Evolutionary conservation across 805 yeast genomes (phyloP).

Genomic region (Zygosaccharomyces bailii): DNA sequence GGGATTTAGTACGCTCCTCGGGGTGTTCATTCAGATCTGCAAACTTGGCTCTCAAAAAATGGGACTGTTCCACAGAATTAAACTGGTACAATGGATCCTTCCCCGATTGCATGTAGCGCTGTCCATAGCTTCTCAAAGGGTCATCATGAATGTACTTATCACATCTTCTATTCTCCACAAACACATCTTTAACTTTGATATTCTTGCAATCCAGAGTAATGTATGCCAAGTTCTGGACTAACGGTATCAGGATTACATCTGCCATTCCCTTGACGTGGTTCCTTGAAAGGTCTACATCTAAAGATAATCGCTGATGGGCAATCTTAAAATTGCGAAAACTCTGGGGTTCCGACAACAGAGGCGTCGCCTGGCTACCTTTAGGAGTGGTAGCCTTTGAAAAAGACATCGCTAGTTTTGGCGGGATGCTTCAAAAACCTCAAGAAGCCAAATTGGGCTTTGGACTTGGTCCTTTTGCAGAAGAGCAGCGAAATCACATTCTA

Average conservation of each 20-base stretch:
- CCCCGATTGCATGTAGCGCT: slow-evolving; percentile 16
- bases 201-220: slow-evolving; percentile 80
- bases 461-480: not conserved
- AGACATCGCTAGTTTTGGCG: slow-evolving; percentile 21
- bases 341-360: slow-evolving; percentile 11
- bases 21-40: slow-evolving; percentile 32
- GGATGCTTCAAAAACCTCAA: slow-evolving; percentile 1
- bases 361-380: slow-evolving; percentile 16
- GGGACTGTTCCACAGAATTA: slow-evolving; percentile 35
- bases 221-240: slow-evolving; percentile 49
- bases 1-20: slow-evolving; percentile 31
- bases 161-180: slow-evolving; percentile 55
- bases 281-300: slow-evolving; percentile 74
- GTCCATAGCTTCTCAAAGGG: slow-evolving; percentile 19
- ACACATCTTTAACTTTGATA: slow-evolving; percentile 58
- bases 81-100: slow-evolving; percentile 21
- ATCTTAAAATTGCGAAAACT: slow-evolving; percentile 48
- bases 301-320: slow-evolving; percentile 77
- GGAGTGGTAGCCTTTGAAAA: slow-evolving; percentile 30
- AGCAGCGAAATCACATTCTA: not conserved
- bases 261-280: slow-evolving; percentile 66
- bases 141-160: slow-evolving; percentile 36
- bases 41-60: slow-evolving; percentile 32
- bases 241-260: slow-evolving; percentile 78
- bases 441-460: not conserved